These are phyloP conservation scores for Zygosaccharomyces sapae DNA, from an alignment of 1,139 yeast genomes.

Conservation along the genomic window DNA sequence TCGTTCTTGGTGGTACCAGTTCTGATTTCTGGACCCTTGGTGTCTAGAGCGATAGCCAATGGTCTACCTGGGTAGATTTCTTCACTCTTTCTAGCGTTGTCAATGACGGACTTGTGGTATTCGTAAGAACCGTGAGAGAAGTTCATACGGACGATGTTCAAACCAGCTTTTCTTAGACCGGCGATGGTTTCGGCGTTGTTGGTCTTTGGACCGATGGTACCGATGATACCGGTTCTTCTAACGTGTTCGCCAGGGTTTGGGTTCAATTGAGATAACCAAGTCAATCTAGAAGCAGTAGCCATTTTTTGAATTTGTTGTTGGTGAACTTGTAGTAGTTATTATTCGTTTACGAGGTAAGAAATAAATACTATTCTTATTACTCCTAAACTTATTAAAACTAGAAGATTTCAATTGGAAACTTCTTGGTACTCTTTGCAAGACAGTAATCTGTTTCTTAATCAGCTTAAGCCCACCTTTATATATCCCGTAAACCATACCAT, in stretches of 20 bases:
- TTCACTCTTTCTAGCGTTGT: constrained; percentile 93
- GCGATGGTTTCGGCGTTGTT: constrained; percentile 82
- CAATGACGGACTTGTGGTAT: constrained; percentile 94
- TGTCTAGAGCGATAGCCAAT: constrained; percentile 95
- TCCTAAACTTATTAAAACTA: neutral
- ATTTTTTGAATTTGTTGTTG: neutral
- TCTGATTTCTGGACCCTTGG: constrained; percentile 99
- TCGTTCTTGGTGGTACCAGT: constrained; percentile 87
- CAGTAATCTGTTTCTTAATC: neutral
- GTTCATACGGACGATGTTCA: constrained; percentile 97
- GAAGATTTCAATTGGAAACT: neutral
- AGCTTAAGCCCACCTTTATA: neutral
- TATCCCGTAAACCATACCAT: neutral
- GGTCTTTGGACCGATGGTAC: constrained; percentile 98
- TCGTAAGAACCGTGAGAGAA: constrained; percentile 97
- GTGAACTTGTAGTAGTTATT: neutral
- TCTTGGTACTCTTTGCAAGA: neutral
- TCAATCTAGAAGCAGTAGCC: constrained; percentile 40
- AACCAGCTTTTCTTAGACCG: constrained; percentile 91
- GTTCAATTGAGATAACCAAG: constrained; percentile 84
- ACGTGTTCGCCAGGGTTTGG: constrained; percentile 72
- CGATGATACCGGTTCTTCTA: constrained; percentile 95
- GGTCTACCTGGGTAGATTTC: constrained; percentile 91
- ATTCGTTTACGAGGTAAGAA: constrained; percentile 10
- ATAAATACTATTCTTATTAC: neutral